Evolutionary conservation across 2,329 filamentous ascomycete genomes (phyloP).

Genomic region (Fonsecaea erecta): DNA sequence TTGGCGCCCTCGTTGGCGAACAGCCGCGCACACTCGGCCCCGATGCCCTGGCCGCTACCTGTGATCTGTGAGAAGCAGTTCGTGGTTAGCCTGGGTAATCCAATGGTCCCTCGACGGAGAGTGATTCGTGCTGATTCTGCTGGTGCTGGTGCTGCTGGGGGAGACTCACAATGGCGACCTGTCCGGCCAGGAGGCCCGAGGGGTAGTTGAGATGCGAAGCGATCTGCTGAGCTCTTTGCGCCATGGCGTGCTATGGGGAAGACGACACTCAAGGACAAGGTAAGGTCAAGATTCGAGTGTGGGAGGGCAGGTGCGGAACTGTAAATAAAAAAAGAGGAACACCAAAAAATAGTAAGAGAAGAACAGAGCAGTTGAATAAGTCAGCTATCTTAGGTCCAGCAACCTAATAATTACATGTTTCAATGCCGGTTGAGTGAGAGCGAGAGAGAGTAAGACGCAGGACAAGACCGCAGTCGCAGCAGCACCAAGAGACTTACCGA

Average conservation of each 20-base stretch:
- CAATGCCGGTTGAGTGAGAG: too few species aligned
- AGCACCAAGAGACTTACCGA: background rate
- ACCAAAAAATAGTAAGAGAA: too few species aligned
- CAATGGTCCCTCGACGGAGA: background rate
- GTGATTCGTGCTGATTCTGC: background rate
- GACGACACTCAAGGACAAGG: too few species aligned
- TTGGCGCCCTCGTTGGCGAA: slow-evolving; percentile 89
- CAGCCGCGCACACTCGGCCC: slow-evolving; percentile 77
- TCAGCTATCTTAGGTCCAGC: too few species aligned
- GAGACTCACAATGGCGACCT: slow-evolving; percentile 68
- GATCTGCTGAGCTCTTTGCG: slow-evolving; percentile 59
- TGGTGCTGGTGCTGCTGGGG: background rate
- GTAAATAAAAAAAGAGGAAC: background rate
- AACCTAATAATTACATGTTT: too few species aligned
- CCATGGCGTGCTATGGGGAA: slow-evolving; percentile 21
- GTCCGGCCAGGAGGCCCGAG: slow-evolving; percentile 74
- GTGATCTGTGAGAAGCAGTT: slow-evolving; percentile 60
- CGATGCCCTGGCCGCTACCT: slow-evolving; percentile 83
- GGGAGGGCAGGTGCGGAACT: background rate
- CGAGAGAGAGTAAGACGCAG: background rate
- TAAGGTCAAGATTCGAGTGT: too few species aligned
- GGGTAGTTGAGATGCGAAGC: slow-evolving; percentile 81
- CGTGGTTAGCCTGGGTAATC: background rate
- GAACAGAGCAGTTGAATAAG: too few species aligned
- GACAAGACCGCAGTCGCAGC: too few species aligned